These are phyloP conservation scores for Quercus variabilis DNA, from an alignment of 306 rosid species.

Conservation along the genomic window DNA sequence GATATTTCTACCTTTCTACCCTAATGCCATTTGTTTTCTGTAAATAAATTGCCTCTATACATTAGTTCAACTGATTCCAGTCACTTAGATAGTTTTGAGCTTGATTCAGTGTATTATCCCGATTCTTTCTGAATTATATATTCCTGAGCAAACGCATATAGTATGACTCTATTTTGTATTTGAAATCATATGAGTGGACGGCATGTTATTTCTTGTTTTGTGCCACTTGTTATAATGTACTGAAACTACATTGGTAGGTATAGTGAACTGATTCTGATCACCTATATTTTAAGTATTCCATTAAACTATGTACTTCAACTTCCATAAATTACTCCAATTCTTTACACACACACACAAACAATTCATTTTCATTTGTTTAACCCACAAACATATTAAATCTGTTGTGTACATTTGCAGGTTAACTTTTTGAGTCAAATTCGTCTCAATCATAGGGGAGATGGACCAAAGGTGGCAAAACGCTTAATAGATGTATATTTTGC, in stretches of 20 bases:
- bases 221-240: background rate
- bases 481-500: conserved; percentile 86
- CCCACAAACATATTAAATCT: conserved; percentile 7
- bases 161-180: background rate
- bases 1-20: background rate
- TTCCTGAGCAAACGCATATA: background rate
- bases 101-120: background rate
- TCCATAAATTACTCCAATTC: background rate
- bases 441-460: conserved; percentile 74
- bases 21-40: background rate
- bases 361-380: conserved; percentile 14
- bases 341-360: background rate
- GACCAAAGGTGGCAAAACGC: conserved; percentile 93
- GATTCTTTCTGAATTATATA: background rate
- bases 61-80: background rate
- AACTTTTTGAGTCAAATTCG: conserved; percentile 93
- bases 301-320: background rate
- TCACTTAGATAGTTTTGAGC: background rate
- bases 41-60: background rate
- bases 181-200: background rate
- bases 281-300: background rate
- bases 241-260: background rate
- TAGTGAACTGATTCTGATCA: background rate
- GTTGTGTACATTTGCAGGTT: conserved; percentile 46
- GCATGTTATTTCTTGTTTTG: background rate